A percentile compares a stretch with the other conserved stretches of the same genome.
These are phyloP conservation scores for Fusarium succisae DNA, from an alignment of 2,329 filamentous ascomycete genomes.

Conservation along the genomic window DNA sequence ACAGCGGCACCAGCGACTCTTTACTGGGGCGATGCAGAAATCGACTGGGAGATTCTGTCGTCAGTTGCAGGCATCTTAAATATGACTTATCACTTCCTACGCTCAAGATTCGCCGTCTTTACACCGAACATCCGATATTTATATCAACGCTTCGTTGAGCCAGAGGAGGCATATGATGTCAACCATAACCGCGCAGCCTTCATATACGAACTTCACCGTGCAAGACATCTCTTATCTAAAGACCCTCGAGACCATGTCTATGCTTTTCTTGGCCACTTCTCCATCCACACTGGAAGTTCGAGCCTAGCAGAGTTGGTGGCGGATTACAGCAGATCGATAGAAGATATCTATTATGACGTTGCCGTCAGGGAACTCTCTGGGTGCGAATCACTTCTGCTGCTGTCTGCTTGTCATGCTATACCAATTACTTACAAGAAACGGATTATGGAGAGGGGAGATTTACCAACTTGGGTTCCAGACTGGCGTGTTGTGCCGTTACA, in stretches of 20 bases:
- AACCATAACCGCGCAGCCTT: slow-evolving; percentile 48
- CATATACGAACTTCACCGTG: slow-evolving; percentile 50
- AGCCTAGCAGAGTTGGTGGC: slow-evolving; percentile 38
- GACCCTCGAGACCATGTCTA: slow-evolving; percentile 50
- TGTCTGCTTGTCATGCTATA: slow-evolving; percentile 44
- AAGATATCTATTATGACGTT: slow-evolving; percentile 48
- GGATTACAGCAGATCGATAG: slow-evolving; percentile 44
- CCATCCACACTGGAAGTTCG: slow-evolving; percentile 37
- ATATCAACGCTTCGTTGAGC: slow-evolving; percentile 47
- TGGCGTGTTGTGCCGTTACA: slow-evolving; percentile 48
- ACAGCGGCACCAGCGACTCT: slow-evolving; percentile 47
- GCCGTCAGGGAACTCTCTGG: slow-evolving; percentile 44
- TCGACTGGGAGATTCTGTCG: slow-evolving; percentile 48
- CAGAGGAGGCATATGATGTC: slow-evolving; percentile 39
- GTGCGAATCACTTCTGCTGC: slow-evolving; percentile 42
- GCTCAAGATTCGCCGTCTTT: slow-evolving; percentile 43
- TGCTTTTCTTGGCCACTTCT: slow-evolving; percentile 50
- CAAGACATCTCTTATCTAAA: slow-evolving; percentile 45
- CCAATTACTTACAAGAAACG: slow-evolving; percentile 19
- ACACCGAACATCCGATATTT: slow-evolving; percentile 49
- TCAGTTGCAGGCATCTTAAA: slow-evolving; percentile 46
- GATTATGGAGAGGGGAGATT: neutral
- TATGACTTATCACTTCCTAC: slow-evolving; percentile 46
- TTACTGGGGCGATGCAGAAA: slow-evolving; percentile 46
- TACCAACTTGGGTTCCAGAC: slow-evolving; percentile 53